phyloP scores from a whole-genome alignment of 1,284 basidiomycete species.

The Irpex rosettiformis region DNA sequence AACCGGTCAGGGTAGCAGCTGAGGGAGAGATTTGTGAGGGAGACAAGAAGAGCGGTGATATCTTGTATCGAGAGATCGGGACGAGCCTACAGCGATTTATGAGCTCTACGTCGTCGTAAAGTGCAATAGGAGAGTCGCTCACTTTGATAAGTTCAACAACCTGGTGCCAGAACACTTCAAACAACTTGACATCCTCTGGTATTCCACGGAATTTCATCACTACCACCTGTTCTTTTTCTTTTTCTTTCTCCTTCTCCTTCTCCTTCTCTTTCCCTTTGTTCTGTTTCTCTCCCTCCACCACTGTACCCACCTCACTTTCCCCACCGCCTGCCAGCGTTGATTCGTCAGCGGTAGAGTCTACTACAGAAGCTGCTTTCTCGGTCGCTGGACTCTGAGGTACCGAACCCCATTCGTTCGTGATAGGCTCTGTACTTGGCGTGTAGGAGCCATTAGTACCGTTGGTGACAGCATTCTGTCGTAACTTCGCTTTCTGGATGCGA shows the following conservation, averaged over 20 bases:
- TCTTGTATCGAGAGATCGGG: slow-evolving; percentile 95
- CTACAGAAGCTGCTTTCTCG: slow-evolving; percentile 7
- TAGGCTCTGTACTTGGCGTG: slow-evolving; percentile 19
- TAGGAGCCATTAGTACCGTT: slow-evolving; percentile 15
- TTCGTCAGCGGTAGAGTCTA: neutral
- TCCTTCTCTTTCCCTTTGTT: slow-evolving; percentile 54
- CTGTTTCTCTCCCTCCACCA: slow-evolving; percentile 33
- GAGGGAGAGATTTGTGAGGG: slow-evolving; percentile 87
- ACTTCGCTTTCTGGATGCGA: slow-evolving; percentile 62
- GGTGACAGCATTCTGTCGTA: slow-evolving; percentile 44
- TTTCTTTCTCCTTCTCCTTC: slow-evolving; percentile 48
- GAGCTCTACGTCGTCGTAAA: neutral
- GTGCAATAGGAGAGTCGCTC: slow-evolving; percentile 13
- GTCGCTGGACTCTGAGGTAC: slow-evolving; percentile 26
- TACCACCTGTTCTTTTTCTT: slow-evolving; percentile 34
- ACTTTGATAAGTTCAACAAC: slow-evolving; percentile 97
- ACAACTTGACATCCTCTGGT: slow-evolving; percentile 87
- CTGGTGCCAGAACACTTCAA: slow-evolving; percentile 98
- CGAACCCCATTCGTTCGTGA: slow-evolving; percentile 29
- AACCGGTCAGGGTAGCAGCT: slow-evolving; percentile 94
- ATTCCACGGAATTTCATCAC: slow-evolving; percentile 87
- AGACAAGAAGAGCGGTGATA: slow-evolving; percentile 90
- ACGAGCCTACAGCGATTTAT: slow-evolving; percentile 64
- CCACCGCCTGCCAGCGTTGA: slow-evolving; percentile 4
- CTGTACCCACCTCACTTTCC: slow-evolving; percentile 24